Evolutionary conservation across 148 eudicot species (phyloP).

Genomic region (Diospyros kaki): DNA sequence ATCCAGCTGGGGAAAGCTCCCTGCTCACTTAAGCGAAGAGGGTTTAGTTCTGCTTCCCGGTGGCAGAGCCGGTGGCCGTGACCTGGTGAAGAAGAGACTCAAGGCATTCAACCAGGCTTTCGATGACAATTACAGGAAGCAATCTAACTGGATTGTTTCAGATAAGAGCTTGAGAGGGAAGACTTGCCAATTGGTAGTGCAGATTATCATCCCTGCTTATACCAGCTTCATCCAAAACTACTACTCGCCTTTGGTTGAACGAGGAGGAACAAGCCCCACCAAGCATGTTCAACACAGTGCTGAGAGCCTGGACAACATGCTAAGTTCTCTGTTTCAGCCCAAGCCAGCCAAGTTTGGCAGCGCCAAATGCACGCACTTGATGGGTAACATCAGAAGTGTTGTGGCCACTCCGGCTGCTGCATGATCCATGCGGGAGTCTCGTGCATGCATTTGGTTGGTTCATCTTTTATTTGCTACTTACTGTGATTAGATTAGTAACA

Average conservation of each 20-base stretch:
- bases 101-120: conserved; percentile 50
- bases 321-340: conserved; percentile 52
- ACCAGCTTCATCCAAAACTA: conserved; percentile 37
- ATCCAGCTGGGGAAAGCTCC: conserved; percentile 72
- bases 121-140: conserved; percentile 50
- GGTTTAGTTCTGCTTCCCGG: conserved; percentile 42
- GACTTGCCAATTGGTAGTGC: conserved; percentile 44
- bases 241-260: conserved; percentile 33
- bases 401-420: conserved; percentile 50
- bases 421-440: conserved; percentile 8
- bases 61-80: conserved; percentile 30
- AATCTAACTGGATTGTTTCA: conserved; percentile 49
- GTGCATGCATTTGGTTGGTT: too few relatives aligned
- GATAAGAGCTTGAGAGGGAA: conserved; percentile 53
- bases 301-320: conserved; percentile 46
- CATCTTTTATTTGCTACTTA: too few relatives aligned
- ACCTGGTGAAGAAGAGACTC: conserved; percentile 51
- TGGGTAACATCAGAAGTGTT: conserved; percentile 42
- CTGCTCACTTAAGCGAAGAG: conserved; percentile 44
- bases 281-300: conserved; percentile 46
- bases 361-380: conserved; percentile 50
- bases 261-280: conserved; percentile 34
- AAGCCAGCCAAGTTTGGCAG: conserved; percentile 35
- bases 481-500: too few relatives aligned
- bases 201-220: conserved; percentile 54